These are phyloP conservation scores for Pharnaceum exiguum DNA, from an alignment of 148 eudicot genomes.

Conservation along the genomic window DNA sequence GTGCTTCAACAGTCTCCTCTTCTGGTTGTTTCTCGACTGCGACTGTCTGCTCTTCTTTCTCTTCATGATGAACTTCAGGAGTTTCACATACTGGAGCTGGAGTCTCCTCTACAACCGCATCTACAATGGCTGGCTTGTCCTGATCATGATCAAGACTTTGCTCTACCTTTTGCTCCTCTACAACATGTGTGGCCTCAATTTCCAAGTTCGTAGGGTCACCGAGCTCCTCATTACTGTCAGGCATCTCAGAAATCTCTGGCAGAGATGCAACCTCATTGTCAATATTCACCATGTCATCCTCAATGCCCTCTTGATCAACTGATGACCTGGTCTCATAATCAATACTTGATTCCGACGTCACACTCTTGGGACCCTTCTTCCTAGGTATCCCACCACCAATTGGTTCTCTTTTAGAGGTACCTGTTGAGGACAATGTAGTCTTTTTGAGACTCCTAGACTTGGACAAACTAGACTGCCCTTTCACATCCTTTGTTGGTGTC, in stretches of 20 bases:
- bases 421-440: constrained; percentile 11
- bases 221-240: constrained; percentile 18
- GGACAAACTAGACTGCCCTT: constrained; percentile 4
- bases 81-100: background rate
- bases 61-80: background rate
- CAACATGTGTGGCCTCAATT: constrained; percentile 1
- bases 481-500: constrained; percentile 14
- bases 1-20: constrained; percentile 4
- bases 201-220: constrained; percentile 28
- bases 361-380: constrained; percentile 18
- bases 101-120: constrained; percentile 6
- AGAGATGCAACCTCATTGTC: constrained; percentile 27
- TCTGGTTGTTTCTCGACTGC: background rate
- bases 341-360: constrained; percentile 25
- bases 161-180: constrained; percentile 2
- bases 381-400: no score
- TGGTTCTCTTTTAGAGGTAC: no score
- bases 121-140: background rate
- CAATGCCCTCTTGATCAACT: constrained; percentile 14
- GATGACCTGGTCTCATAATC: constrained; percentile 12
- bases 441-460: constrained; percentile 11
- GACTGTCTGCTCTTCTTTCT: constrained; percentile 2
- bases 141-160: constrained; percentile 1
- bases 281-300: constrained; percentile 23
- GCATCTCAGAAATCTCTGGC: constrained; percentile 48